A percentile compares a stretch with the other conserved stretches of the same genome.
Conservation (phyloP, 495 filamentous ascomycete species). For the Aspergillus sclerotiicarbonarius region DNA sequence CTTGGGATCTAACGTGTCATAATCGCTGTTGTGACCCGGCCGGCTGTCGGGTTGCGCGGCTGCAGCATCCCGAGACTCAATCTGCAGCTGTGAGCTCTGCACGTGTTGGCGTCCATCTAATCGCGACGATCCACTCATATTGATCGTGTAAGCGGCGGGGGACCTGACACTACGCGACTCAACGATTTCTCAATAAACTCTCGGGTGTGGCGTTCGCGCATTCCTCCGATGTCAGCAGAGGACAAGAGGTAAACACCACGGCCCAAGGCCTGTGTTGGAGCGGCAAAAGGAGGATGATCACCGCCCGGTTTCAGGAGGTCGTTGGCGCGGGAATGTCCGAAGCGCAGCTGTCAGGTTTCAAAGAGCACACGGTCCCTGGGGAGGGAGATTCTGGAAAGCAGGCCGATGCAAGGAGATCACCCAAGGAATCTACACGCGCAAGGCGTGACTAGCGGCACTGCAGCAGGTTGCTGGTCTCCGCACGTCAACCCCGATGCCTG, state of each 20-base stretch:
- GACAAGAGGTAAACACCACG: not conserved
- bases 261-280: not conserved
- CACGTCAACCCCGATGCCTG: constrained; percentile 12
- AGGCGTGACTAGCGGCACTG: constrained; percentile 8
- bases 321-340: constrained; percentile 14
- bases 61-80: constrained; percentile 22
- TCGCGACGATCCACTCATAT: constrained; percentile 17
- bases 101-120: constrained; percentile 19
- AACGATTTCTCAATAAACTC: not conserved
- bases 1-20: not conserved
- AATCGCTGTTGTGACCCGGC: not conserved
- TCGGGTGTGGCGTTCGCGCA: not conserved
- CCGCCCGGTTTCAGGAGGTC: constrained; percentile 9
- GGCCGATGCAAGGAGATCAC: constrained; percentile 15
- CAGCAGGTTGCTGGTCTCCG: constrained; percentile 9
- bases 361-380: not conserved
- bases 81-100: constrained; percentile 23
- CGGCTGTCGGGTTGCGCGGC: constrained; percentile 8
- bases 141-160: constrained; percentile 1
- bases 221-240: not conserved
- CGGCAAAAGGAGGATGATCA: constrained; percentile 6
- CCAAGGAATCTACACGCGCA: constrained; percentile 14
- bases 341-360: constrained; percentile 10
- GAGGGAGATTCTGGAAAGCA: constrained; percentile 3
- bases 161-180: not conserved